These are phyloP conservation scores for Cercophora samala DNA, from an alignment of 495 filamentous ascomycete species.

Conservation along the genomic window DNA sequence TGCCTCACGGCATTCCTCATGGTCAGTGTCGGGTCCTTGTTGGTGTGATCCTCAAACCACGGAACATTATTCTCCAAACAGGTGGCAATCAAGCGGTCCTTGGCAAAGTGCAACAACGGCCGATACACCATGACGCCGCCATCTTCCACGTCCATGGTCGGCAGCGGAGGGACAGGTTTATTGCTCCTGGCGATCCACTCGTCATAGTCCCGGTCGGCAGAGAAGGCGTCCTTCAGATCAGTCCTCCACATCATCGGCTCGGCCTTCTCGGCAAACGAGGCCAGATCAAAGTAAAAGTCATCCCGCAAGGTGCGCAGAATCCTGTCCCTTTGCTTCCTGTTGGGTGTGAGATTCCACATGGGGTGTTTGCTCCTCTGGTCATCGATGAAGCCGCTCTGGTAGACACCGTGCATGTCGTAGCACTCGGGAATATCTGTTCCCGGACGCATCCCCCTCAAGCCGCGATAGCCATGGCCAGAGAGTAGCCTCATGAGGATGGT, in stretches of 20 bases:
- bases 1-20: constrained; percentile 74
- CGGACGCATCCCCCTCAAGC: constrained; percentile 65
- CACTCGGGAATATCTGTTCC: constrained; percentile 76
- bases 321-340: constrained; percentile 10
- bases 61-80: constrained; percentile 60
- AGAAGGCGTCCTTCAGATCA: constrained; percentile 14
- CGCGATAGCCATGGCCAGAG: constrained; percentile 56
- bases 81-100: constrained; percentile 67
- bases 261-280: constrained; percentile 14
- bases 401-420: constrained; percentile 64
- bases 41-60: constrained; percentile 87
- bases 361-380: constrained; percentile 32
- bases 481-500: constrained; percentile 75
- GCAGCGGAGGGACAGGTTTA: constrained; percentile 12
- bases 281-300: constrained; percentile 20
- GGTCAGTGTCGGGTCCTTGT: constrained; percentile 72
- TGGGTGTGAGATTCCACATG: constrained; percentile 29
- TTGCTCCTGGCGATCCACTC: constrained; percentile 22
- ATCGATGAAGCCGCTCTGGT: constrained; percentile 60
- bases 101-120: constrained; percentile 71
- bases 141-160: constrained; percentile 50
- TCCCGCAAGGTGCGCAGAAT: constrained; percentile 26
- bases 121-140: constrained; percentile 71
- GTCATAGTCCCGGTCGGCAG: constrained; percentile 30
- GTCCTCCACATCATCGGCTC: constrained; percentile 10